These are phyloP conservation scores for Otatea glauca DNA, from an alignment of 176 grass and related monocot genomes.

Conservation along the genomic window DNA sequence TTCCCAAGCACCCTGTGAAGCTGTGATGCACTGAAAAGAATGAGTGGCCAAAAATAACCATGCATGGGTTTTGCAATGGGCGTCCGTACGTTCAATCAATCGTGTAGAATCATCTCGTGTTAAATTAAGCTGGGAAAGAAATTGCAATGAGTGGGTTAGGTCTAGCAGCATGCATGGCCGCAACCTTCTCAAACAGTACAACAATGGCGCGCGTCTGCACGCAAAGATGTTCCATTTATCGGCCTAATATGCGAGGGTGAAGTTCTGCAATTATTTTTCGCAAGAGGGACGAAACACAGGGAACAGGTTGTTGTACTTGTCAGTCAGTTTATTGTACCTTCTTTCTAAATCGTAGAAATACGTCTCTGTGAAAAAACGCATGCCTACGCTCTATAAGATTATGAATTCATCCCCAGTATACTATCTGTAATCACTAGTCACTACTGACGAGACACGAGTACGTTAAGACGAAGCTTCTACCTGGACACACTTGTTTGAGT, in stretches of 20 bases:
- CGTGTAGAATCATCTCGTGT: slow-evolving; percentile 34
- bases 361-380: fast-evolving
- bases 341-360: neutral
- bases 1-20: slow-evolving; percentile 36
- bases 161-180: slow-evolving; percentile 33
- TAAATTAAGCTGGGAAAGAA: slow-evolving; percentile 43
- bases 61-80: slow-evolving; percentile 16
- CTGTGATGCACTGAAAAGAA: neutral
- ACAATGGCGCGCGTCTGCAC: neutral
- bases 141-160: slow-evolving; percentile 58
- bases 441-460: no score
- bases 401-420: neutral
- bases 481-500: neutral
- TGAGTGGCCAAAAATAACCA: neutral
- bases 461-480: neutral
- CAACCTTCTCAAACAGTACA: slow-evolving; percentile 20
- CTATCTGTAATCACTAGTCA: neutral
- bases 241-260: neutral
- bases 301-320: neutral
- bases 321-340: neutral
- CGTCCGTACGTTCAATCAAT: slow-evolving; percentile 44
- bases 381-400: neutral
- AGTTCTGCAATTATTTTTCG: neutral
- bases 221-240: neutral
- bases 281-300: neutral